Base-by-base conservation (phyloP, 352 stramenopile genomes). In the Phytophthora sp. region DNA sequence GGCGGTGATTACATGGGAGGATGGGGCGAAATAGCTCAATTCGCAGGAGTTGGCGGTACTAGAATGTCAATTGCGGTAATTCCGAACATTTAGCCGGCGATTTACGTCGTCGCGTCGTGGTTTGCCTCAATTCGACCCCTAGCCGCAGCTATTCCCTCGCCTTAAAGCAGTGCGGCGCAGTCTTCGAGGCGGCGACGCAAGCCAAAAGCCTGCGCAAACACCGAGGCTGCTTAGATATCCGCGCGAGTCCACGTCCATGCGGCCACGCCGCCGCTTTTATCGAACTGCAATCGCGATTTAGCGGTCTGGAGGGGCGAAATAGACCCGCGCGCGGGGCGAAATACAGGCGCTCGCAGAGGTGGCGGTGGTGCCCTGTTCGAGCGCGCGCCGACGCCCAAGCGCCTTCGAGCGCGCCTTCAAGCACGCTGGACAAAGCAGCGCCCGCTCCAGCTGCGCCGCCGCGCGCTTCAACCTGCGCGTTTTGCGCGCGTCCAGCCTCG, bases 1-100 rank as follows among this genome's bases (percentile, higher is more conserved):
- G n/a, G n/a, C n/a, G n/a, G n/a, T 61, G 54, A 63, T 50, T 34
- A 38, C 27, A n/a, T 31, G 2, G 42, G 17, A 26, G 15, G 54
- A 54, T 48, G 54, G 42, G 53, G 50, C 5, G 13, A n/a, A 34
- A 31, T 50, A 32, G 18, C 21, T 3, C 28, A 59, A 46, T 27
- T 39, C 26, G n/a, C 27, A 18, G 37, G 26, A 38, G 37, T 34
- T 60, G 52, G n/a, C 0, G 18, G 30, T 51, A 59, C 42, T 51
- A 51, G 13, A 32, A 50, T 43, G 13, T 2, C 1, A 49, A 59
- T 45, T 35, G 30, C 12, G 52, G 20, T 53, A 23, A 53, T 53
- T 53, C 1, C 11, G 13, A 2, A 17, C 7, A 32, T 11, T 59
- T 42, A 42, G n/a, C 7, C 35, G 12, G 0, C 5, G n/a, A 21